Evolutionary conservation across 1,284 basidiomycete genomes (phyloP), one percentile per base, ranked within the genome.

Genomic region (Lignosus rhinocerotis): DNA sequence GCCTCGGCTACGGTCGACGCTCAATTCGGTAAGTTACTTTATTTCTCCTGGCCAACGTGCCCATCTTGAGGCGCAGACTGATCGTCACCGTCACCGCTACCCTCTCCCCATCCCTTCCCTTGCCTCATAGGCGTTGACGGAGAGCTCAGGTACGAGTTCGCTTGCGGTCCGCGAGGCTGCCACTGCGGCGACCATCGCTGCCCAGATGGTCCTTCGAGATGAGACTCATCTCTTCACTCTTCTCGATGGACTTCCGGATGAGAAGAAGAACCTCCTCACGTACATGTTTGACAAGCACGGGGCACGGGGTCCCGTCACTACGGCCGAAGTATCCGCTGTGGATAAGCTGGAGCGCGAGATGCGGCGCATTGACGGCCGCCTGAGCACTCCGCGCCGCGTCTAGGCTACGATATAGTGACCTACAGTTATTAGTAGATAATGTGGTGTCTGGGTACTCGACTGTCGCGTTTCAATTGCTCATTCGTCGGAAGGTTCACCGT

Each of bases 211-310:
- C 54, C 75, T 94, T 32, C 83, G 84, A 34, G 91, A 93, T 67
- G 92, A 93, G 70, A 84, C 85, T 0, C 88, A 92, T 64, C 76
- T 94, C 3, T 93, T 92, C 66, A 78, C 83, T 30, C 80, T 94
- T 32, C 75, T 93, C 41, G 90, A 91, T 58, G 90, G 88, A 10
- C 78, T 94, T 36, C 84, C 87, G 12, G 87, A 91, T 62, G 90
- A 91, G 67, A 92, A 93, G 79, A 92, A 92, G 78, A 93, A 93
- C 69, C 76, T 93, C 31, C 76, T 93, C 51, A 91, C 91, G 1
- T 93, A 93, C 66, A 78, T 93, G 55, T 93, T 93, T 65, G 90
- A 92, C 70, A 93, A 92, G 71, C 88, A 92, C 66, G 84, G 86
- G 34, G 87, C 82, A 12, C 78, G 89, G 46, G 85, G 81, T 47